Evolutionary conservation across 371 early-diverging fungal genomes (phyloP).

Genomic region (Haplosporangium sp.): DNA sequence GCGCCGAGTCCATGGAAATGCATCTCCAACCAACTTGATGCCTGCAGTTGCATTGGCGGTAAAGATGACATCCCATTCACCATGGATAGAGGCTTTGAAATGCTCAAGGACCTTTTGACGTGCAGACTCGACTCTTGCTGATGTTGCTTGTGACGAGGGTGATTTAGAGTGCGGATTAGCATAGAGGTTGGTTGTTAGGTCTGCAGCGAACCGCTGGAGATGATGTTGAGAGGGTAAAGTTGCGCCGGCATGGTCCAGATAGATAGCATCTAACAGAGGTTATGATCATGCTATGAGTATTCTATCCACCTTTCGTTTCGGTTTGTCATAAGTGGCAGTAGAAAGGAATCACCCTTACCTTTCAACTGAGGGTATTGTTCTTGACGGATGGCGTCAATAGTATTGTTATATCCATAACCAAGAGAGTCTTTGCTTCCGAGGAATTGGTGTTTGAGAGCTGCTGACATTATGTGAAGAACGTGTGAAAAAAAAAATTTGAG

Average conservation of each 20-base stretch:
- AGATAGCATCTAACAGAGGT: constrained; percentile 55
- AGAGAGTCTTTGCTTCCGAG: constrained; percentile 23
- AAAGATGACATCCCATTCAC: constrained; percentile 66
- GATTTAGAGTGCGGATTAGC: constrained; percentile 79
- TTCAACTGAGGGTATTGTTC: constrained; percentile 66
- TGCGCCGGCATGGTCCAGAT: constrained; percentile 78
- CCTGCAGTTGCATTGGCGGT: constrained; percentile 71
- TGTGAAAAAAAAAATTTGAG: too few relatives aligned
- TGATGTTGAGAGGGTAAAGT: constrained; percentile 63
- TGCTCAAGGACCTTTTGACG: constrained; percentile 61
- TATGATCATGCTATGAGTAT: not conserved
- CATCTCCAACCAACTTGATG: constrained; percentile 66
- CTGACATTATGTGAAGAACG: constrained; percentile 8
- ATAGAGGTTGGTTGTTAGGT: constrained; percentile 62
- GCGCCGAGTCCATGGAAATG: constrained; percentile 59
- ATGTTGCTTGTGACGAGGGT: constrained; percentile 61
- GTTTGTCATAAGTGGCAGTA: not conserved
- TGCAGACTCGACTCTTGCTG: constrained; percentile 58
- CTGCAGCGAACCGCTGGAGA: constrained; percentile 56
- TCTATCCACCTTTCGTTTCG: too few relatives aligned
- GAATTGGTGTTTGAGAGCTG: constrained; percentile 24
- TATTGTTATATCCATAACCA: constrained; percentile 57
- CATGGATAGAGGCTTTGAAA: constrained; percentile 58
- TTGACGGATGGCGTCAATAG: constrained; percentile 58
- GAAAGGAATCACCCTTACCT: constrained; percentile 18